A percentile compares a stretch with the other conserved stretches of the same genome.
phyloP scores from a whole-genome alignment of 176 grass and related monocot species.

The Ensete ventricosum region DNA sequence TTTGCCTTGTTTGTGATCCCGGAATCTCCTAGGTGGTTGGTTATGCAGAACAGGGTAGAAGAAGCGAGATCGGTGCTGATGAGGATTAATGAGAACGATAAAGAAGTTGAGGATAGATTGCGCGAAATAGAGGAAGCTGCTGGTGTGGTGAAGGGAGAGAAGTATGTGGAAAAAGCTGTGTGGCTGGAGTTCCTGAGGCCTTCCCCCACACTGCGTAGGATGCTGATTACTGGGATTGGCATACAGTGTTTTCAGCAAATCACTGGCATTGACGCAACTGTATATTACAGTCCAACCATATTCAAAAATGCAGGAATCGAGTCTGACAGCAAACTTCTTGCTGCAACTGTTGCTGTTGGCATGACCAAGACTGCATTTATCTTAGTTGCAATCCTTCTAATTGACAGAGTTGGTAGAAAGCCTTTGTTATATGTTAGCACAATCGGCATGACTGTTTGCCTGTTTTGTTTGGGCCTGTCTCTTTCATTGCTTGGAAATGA shows the following conservation, averaged over 20 bases:
- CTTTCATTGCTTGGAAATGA: conserved; percentile 36
- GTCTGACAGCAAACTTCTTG: conserved; percentile 52
- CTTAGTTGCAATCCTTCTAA: conserved; percentile 47
- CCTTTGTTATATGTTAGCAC: conserved; percentile 53
- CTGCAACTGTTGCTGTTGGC: conserved; percentile 54
- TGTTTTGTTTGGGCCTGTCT: conserved; percentile 24
- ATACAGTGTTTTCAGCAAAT: conserved; percentile 68
- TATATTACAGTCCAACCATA: conserved; percentile 64
- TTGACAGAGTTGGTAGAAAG: conserved; percentile 51
- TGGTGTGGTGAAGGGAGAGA: neutral
- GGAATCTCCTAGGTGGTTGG: conserved; percentile 73
- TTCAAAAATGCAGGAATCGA: conserved; percentile 43
- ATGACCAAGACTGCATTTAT: conserved; percentile 55
- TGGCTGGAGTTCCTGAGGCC: conserved; percentile 61
- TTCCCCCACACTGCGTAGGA: conserved; percentile 37
- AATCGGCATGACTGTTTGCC: conserved; percentile 49
- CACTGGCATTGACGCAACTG: conserved; percentile 53
- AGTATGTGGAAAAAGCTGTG: conserved; percentile 32
- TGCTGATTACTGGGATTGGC: conserved; percentile 47
- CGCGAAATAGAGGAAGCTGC: conserved; percentile 57
- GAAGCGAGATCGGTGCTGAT: conserved; percentile 50
- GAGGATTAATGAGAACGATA: conserved; percentile 41
- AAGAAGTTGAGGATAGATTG: conserved; percentile 41
- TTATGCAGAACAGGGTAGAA: conserved; percentile 37
- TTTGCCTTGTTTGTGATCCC: conserved; percentile 67